A percentile compares a stretch with the other conserved stretches of the same genome.
Conservation (phyloP, 306 rosid species). For the Coriaria nepalensis region DNA sequence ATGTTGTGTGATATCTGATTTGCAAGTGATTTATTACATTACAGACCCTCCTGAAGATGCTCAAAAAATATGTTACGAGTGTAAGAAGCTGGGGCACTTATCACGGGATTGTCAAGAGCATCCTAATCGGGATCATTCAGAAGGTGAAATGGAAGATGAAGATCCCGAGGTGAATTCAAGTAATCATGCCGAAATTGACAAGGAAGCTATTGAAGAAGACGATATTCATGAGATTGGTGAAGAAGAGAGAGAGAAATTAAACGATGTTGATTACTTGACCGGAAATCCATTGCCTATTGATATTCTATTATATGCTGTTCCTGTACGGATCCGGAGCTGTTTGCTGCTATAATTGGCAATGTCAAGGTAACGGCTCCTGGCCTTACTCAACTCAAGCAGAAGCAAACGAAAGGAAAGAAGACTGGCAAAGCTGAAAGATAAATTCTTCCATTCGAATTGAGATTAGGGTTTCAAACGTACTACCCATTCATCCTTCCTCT, state of each 20-base stretch:
- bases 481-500: no score
- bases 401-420: conserved; percentile 87
- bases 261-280: conserved; percentile 90
- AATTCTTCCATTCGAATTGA: no score
- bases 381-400: conserved; percentile 81
- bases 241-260: conserved; percentile 80
- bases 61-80: conserved; percentile 78
- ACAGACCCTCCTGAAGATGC: conserved; percentile 48
- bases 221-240: conserved; percentile 93
- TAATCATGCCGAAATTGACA: conserved; percentile 38
- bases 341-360: conserved; percentile 76
- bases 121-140: conserved; percentile 30
- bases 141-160: conserved; percentile 30
- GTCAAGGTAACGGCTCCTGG: conserved; percentile 80
- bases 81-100: conserved; percentile 86
- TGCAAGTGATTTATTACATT: conserved; percentile 5
- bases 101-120: conserved; percentile 81
- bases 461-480: no score
- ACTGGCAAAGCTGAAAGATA: conserved; percentile 27
- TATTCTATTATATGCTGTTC: conserved; percentile 77
- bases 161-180: conserved; percentile 17
- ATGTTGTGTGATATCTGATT: neutral
- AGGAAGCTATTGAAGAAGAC: conserved; percentile 79
- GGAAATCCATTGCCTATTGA: conserved; percentile 85
- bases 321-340: conserved; percentile 89